Evolutionary conservation across 108 stramenopile genomes (phyloP).

Genomic region (Asterionellopsis glacialis): DNA sequence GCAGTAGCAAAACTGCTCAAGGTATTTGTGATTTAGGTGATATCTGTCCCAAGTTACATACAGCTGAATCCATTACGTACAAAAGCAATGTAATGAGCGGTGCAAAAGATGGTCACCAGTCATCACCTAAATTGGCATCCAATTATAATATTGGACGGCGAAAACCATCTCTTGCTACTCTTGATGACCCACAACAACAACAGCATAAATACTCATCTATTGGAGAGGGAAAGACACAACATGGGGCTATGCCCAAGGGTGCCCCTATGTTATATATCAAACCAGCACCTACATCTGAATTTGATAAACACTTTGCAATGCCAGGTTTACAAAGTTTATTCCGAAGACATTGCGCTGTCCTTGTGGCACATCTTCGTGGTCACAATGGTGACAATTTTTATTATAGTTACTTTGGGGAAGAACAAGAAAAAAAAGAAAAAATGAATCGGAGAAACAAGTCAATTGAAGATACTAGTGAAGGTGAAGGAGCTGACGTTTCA

Average conservation of each 20-base stretch:
- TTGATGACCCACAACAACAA: constrained; percentile 20
- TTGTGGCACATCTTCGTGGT: constrained; percentile 27
- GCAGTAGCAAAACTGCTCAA: too few relatives aligned
- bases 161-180: constrained; percentile 19
- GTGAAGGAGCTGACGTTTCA: too few relatives aligned
- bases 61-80: too few relatives aligned
- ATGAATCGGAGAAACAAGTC: too few relatives aligned
- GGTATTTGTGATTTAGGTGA: constrained; percentile 26
- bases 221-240: constrained; percentile 20
- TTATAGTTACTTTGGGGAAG: constrained; percentile 40
- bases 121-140: constrained; percentile 18
- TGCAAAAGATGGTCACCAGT: too few relatives aligned
- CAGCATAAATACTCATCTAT: constrained; percentile 8
- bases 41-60: constrained; percentile 68
- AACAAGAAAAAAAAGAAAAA: neutral
- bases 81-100: too few relatives aligned
- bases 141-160: constrained; percentile 12
- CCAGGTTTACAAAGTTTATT: constrained; percentile 77
- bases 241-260: constrained; percentile 27
- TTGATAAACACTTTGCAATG: constrained; percentile 60
- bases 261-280: constrained; percentile 77
- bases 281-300: constrained; percentile 72
- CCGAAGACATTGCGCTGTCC: constrained; percentile 57
- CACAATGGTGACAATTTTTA: constrained; percentile 10
- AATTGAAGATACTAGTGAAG: too few relatives aligned